Conservation (phyloP, 1,284 basidiomycete species). For the Boletus semigastroideus region DNA sequence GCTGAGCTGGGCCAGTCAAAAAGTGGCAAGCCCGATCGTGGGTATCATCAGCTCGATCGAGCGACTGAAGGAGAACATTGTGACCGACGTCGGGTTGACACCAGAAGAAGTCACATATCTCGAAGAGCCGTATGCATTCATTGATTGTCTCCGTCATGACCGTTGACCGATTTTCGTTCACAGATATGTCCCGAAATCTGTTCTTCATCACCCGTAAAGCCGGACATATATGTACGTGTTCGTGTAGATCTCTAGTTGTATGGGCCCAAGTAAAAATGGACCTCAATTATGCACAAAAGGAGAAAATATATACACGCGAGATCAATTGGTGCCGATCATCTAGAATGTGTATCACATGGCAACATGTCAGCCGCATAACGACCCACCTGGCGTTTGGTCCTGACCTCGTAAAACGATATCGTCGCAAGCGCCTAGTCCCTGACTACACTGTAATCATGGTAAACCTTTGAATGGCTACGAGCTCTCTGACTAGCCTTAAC, state of each 20-base stretch:
- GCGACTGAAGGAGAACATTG: conserved; percentile 24
- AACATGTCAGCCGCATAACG: too few relatives aligned
- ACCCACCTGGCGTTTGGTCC: too few relatives aligned
- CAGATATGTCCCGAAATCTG: conserved; percentile 21
- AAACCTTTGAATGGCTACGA: too few relatives aligned
- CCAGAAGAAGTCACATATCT: conserved; percentile 29
- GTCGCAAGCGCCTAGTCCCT: too few relatives aligned
- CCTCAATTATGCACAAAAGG: too few relatives aligned
- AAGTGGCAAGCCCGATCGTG: conserved; percentile 43
- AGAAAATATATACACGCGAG: too few relatives aligned
- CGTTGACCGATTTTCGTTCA: not conserved
- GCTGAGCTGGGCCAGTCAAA: conserved; percentile 38
- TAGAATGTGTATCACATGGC: too few relatives aligned
- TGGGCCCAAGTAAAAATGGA: too few relatives aligned
- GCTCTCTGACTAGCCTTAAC: too few relatives aligned
- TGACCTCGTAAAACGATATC: too few relatives aligned
- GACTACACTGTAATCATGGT: too few relatives aligned
- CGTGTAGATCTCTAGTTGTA: conserved; percentile 1
- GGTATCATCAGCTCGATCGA: conserved; percentile 26
- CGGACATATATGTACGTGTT: not conserved
- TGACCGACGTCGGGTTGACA: conserved; percentile 20
- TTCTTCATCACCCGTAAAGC: conserved; percentile 19
- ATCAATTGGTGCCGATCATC: too few relatives aligned
- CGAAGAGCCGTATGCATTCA: conserved; percentile 30
- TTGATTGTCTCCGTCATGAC: not conserved